Evolutionary conservation across 2,329 filamentous ascomycete species (phyloP), one percentile per base, ranked within the genome.

Genomic region (Neospermospora avenae): DNA sequence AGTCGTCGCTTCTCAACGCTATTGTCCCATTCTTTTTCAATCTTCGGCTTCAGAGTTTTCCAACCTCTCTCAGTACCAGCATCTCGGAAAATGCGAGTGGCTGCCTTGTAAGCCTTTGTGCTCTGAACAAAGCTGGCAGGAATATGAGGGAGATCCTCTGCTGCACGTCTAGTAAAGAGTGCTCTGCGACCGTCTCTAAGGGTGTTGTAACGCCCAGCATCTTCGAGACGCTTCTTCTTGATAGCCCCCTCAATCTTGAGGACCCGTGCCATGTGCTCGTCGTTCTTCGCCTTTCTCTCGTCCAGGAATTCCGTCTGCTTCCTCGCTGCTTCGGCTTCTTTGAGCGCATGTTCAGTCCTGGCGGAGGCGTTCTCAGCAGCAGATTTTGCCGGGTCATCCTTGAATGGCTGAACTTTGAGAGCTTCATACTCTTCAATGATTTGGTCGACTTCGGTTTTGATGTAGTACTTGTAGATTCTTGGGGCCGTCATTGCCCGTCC

Each of bases 21-120:
- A 20, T 55, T 28, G 11, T 56, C 39, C 60, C 64, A 71, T 46
- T 66, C 70, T 55, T 60, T 60, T 20, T 64, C 63, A 37, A 73
- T 71, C 61, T 73, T 73, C 13, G 70, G 69, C 60, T 66, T 71
- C 55, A 73, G 55, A 8, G 65, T 61, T 51, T 65, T 61, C 70
- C 70, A 73, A 11, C 69, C 67, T 52, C 71, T 67, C 52, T 72
- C 70, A 1, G 69, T 70, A 48, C 71, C 70, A 34, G 54, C 45
- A 56, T 71, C 67, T 39, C 70, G 64, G 48, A 68, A 72, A 22
- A 72, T 70, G 28, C 70, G 68, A 35, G 63, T 67, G 6, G 71
- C 69, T 52, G 65, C 70, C 57, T 70, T 72, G 60, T 63, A 72
- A 18, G 65, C 52, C 37, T 63, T 64, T 10, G 61, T 62, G 2